Base-by-base conservation (phyloP, 805 yeast species). In the Barnettozyma sp. region DNA sequence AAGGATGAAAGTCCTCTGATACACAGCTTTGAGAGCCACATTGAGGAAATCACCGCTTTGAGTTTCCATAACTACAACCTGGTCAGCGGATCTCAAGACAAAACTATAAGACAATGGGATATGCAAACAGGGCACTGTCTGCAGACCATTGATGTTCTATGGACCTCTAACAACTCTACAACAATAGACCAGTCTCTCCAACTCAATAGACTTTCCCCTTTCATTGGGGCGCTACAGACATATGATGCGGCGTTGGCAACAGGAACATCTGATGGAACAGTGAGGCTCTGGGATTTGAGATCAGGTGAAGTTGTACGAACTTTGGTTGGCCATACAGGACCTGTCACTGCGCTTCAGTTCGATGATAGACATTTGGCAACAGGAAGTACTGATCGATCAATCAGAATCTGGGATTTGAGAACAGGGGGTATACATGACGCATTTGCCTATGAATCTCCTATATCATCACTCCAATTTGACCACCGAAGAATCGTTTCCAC, bases 71-170 rank as follows among this genome's bases (percentile, higher is more conserved):
- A 69, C 12, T 58, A 60, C 29, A 67, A 68, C n/a, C 49, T 82
- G 31, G 76, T 82, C 2, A 70, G 82, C 33, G 87, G 86, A 0
- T 79, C 88, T 0, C 69, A 72, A 28, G 92, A 82, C 52, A 64
- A 73, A 33, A 82, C 90, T 0, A 68, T 82, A 9, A 66, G 88
- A 33, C 85, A 78, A 52, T 82, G 90, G 90, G 90, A 82, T 58
- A 44, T 77, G 41, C 61, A 56, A 21, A 68, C 76, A 0, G 88
- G 87, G 1, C 71, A 72, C 42, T 78, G 86, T 54, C 42, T 76
- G 13, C 85, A 79, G 49, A 79, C 87, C 0, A 66, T 82, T 28
- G 90, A 82, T 57, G 72, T 82, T 13, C 48, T 76, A 30, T 75
- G 78, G 77, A 78, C 78, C 5, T 62, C 70, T 1, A 49, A 48